Base-by-base conservation (phyloP, 2,329 filamentous ascomycete species). In the Xylaria sp. region DNA sequence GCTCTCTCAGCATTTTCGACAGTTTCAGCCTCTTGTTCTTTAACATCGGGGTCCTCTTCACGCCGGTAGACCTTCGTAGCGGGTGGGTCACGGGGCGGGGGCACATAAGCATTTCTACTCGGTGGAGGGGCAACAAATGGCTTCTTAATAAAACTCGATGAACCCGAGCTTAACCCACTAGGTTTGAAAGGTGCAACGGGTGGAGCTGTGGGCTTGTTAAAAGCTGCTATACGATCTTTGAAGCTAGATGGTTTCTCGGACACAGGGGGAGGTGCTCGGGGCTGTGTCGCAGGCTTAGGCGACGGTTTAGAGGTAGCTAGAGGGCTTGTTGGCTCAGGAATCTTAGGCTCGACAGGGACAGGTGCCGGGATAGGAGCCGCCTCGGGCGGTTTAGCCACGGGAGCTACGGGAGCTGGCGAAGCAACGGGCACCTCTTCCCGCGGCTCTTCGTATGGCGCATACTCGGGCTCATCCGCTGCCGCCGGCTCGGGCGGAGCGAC, bases 111-210 rank as follows among this genome's bases (percentile, higher is more conserved):
- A 76, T 97, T 89, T 63, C 91, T 89, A 72, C 92, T 96, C 0
- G 94, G 94, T 17, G 94, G 94, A 47, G 94, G 92, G 2, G 94
- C 91, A 52, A 99, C 92, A 66, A 97, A 99, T 0, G 93, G 92
- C 74, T 97, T 97, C 80, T 93, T 97, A 73, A 99, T 87, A 68
- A 97, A 97, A 48, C 81, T 81, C 59, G 81, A 80, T 44, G 82
- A 77, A 54, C 83, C 80, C 24, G 81, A 76, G 52, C 80, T 74
- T 21, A 88, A 74, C 2, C 85, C 85, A 55, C 82, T 80, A 18
- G 92, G 91, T 70, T 96, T 96, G 76, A 95, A 93, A 1, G 94
- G 94, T n/a, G 91, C 84, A 56, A 94, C 79, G 7, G 94, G 94
- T 2, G 92, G 86, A 5, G 92, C 91, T 37, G 90, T 85, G 41